Conservation (phyloP, 495 filamentous ascomycete species). For the Rhypophila decipiens region DNA sequence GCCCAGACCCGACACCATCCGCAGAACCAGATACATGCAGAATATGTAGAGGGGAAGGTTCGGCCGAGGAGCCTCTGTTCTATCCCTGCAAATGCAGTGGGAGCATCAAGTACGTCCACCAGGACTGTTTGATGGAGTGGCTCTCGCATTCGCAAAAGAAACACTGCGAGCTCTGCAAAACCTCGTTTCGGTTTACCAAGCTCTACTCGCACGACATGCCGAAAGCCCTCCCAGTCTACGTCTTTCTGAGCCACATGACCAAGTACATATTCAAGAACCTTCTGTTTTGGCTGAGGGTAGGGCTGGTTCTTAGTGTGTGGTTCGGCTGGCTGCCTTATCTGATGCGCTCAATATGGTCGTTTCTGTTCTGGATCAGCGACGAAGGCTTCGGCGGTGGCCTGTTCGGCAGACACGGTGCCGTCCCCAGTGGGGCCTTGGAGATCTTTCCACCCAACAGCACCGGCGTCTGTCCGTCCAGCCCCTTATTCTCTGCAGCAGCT, state of each 20-base stretch:
- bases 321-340: slow-evolving; percentile 80
- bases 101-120: slow-evolving; percentile 97
- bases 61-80: slow-evolving; percentile 81
- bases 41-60: slow-evolving; percentile 88
- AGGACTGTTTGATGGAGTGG: slow-evolving; percentile 97
- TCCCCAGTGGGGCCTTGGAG: slow-evolving; percentile 2
- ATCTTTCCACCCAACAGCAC: slow-evolving; percentile 15
- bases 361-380: slow-evolving; percentile 92
- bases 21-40: slow-evolving; percentile 75
- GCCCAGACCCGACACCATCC: slow-evolving; percentile 15
- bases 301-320: slow-evolving; percentile 83
- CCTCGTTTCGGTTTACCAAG: slow-evolving; percentile 94
- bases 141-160: slow-evolving; percentile 97
- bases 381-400: slow-evolving; percentile 63
- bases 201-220: slow-evolving; percentile 95
- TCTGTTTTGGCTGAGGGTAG: slow-evolving; percentile 66
- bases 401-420: slow-evolving; percentile 15
- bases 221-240: slow-evolving; percentile 61
- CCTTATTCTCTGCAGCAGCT: slow-evolving; percentile 34
- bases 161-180: slow-evolving; percentile 98
- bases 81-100: slow-evolving; percentile 98
- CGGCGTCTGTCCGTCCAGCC: slow-evolving; percentile 38
- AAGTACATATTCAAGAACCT: slow-evolving; percentile 64
- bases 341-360: slow-evolving; percentile 85
- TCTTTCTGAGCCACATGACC: slow-evolving; percentile 71